phyloP scores from a whole-genome alignment of 768 basidiomycete species.

The Erythrobasidium yunnanense region DNA sequence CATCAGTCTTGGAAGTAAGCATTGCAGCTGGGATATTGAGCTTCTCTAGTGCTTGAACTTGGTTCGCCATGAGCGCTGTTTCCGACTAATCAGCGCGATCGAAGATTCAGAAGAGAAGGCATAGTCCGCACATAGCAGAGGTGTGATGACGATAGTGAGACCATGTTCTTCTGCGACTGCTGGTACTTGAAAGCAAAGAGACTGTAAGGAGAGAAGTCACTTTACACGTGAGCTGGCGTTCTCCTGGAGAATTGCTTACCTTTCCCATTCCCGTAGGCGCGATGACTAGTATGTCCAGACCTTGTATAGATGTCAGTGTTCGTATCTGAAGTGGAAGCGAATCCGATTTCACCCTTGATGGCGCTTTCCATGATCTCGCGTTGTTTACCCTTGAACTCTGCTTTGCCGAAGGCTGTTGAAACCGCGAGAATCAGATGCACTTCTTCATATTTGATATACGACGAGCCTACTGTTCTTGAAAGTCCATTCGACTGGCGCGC shows the following conservation, averaged over 20 bases:
- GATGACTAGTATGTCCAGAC: conserved; percentile 41
- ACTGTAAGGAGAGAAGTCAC: background rate
- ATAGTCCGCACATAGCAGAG: background rate
- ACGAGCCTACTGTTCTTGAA: conserved; percentile 6
- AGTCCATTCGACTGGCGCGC: background rate
- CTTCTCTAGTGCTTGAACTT: conserved; percentile 30
- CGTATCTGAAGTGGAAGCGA: background rate
- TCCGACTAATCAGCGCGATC: conserved; percentile 1
- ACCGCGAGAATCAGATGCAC: background rate
- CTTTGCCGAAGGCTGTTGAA: conserved; percentile 56
- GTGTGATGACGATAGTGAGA: conserved; percentile 19
- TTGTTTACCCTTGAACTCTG: conserved; percentile 64
- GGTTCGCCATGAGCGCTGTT: conserved; percentile 29
- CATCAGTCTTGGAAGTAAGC: conserved; percentile 56
- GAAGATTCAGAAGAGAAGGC: background rate
- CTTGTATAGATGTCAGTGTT: conserved; percentile 38
- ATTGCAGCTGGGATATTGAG: conserved; percentile 54
- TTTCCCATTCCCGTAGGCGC: conserved; percentile 87
- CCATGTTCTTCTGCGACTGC: conserved; percentile 56
- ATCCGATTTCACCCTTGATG: conserved; percentile 36
- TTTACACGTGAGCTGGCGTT: background rate
- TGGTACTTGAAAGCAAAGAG: conserved; percentile 70
- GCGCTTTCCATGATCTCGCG: conserved; percentile 64
- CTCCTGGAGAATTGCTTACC: conserved; percentile 43
- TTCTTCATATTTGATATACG: background rate